These are phyloP conservation scores for Ogataea minuta DNA, from an alignment of 805 yeast species.

Conservation along the genomic window DNA sequence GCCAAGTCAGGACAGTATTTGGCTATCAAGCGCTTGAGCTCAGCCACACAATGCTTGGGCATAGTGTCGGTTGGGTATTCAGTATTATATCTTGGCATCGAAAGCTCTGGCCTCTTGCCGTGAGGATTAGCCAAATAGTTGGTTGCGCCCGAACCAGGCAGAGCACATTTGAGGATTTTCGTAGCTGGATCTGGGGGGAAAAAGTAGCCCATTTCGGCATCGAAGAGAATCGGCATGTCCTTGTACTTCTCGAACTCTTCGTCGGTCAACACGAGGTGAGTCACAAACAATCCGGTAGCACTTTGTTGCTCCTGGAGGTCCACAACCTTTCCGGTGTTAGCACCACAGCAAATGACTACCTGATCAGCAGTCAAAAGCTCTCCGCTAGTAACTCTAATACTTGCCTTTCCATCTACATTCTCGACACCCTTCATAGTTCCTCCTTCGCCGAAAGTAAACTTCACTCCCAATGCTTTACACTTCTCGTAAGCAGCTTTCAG, in stretches of 20 bases:
- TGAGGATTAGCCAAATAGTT: conserved; percentile 23
- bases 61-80: conserved; percentile 39
- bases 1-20: conserved; percentile 41
- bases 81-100: conserved; percentile 42
- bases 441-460: conserved; percentile 33
- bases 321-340: conserved; percentile 37
- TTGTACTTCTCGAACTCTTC: conserved; percentile 37
- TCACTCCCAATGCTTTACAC: conserved; percentile 32
- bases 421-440: conserved; percentile 26
- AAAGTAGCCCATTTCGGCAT: conserved; percentile 45
- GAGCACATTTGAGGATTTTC: conserved; percentile 38
- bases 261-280: conserved; percentile 38
- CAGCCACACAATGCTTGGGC: conserved; percentile 32
- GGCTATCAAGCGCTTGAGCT: conserved; percentile 33
- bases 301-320: conserved; percentile 34
- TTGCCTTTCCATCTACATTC: conserved; percentile 13
- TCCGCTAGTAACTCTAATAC: conserved; percentile 31
- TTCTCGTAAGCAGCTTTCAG: conserved; percentile 32
- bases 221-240: conserved; percentile 43
- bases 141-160: conserved; percentile 37
- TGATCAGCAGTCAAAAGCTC: conserved; percentile 33
- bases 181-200: conserved; percentile 49
- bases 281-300: conserved; percentile 40
- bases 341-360: conserved; percentile 40
- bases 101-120: conserved; percentile 15